Percentiles rank a stretch among this genome's conserved stretches.
Evolutionary conservation across 2,329 filamentous ascomycete species (phyloP).

Genomic region (Pestalotiopsis sp.): DNA sequence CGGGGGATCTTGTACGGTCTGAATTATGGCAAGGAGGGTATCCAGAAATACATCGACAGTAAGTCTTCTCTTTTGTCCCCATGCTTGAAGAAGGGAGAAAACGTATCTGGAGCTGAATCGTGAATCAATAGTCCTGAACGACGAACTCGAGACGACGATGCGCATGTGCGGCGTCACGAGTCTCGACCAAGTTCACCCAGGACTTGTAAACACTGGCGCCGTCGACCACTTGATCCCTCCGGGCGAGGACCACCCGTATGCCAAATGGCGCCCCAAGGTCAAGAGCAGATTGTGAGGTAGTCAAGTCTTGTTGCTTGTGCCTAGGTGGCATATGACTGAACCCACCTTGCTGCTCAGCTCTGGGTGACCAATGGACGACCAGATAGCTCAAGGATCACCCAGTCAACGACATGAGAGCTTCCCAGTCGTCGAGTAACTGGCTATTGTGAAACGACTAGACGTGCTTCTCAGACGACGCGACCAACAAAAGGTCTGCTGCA

Average conservation of each 20-base stretch:
- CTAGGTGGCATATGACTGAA: no score
- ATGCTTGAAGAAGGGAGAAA: neutral
- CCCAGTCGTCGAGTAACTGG: no score
- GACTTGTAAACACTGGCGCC: slow-evolving; percentile 59
- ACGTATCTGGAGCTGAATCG: slow-evolving; percentile 13
- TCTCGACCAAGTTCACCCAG: slow-evolving; percentile 61
- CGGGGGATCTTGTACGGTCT: slow-evolving; percentile 63
- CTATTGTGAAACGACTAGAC: no score
- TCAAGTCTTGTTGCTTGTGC: neutral
- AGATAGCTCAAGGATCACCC: neutral
- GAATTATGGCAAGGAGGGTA: slow-evolving; percentile 62
- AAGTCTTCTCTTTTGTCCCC: slow-evolving; percentile 30
- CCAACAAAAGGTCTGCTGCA: no score
- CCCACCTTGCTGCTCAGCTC: no score
- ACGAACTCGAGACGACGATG: slow-evolving; percentile 70
- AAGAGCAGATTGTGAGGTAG: slow-evolving; percentile 29
- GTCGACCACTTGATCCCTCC: slow-evolving; percentile 50
- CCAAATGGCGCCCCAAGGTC: slow-evolving; percentile 37
- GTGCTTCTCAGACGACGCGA: no score
- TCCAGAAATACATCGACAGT: slow-evolving; percentile 57
- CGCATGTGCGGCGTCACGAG: slow-evolving; percentile 65
- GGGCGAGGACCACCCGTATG: slow-evolving; percentile 47
- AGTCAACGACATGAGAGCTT: no score
- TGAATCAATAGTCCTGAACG: slow-evolving; percentile 43
- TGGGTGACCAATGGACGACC: neutral